Conservation (phyloP, 495 filamentous ascomycete genomes). For the Hypoxylon perforatum region DNA sequence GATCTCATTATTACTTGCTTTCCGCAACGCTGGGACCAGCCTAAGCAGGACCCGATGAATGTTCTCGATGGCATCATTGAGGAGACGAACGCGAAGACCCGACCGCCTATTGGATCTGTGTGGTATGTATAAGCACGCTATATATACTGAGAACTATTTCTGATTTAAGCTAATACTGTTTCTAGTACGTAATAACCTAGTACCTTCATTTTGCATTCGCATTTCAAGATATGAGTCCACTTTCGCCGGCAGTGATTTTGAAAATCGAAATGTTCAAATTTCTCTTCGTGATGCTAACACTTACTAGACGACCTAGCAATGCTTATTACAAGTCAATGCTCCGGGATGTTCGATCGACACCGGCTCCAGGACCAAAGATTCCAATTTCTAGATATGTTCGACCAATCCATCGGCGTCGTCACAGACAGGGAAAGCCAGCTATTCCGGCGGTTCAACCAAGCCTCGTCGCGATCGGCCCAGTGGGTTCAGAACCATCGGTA, state of each 20-base stretch:
- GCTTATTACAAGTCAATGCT: constrained; percentile 73
- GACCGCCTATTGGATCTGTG: constrained; percentile 69
- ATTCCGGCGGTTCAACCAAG: constrained; percentile 71
- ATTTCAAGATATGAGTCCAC: neutral
- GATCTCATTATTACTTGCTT: constrained; percentile 74
- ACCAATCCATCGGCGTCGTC: constrained; percentile 70
- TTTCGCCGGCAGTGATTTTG: neutral
- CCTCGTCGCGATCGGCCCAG: constrained; percentile 67
- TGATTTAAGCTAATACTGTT: constrained; percentile 7
- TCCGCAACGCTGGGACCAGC: constrained; percentile 76
- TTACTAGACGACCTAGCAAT: constrained; percentile 67
- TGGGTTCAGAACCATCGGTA: constrained; percentile 72
- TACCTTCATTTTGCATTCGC: neutral
- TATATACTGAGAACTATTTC: neutral
- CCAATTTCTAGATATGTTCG: constrained; percentile 80
- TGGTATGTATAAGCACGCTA: constrained; percentile 38
- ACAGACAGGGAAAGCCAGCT: constrained; percentile 72
- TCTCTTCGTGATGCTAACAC: constrained; percentile 5
- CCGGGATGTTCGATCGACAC: constrained; percentile 73
- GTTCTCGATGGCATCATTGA: constrained; percentile 76
- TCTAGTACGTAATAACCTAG: constrained; percentile 24
- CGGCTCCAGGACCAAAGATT: constrained; percentile 71
- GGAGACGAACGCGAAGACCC: constrained; percentile 75
- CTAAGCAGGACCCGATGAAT: constrained; percentile 75
- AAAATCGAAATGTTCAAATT: neutral